These are phyloP conservation scores for Clausena lansium DNA, from an alignment of 345 rosid species.

Conservation along the genomic window DNA sequence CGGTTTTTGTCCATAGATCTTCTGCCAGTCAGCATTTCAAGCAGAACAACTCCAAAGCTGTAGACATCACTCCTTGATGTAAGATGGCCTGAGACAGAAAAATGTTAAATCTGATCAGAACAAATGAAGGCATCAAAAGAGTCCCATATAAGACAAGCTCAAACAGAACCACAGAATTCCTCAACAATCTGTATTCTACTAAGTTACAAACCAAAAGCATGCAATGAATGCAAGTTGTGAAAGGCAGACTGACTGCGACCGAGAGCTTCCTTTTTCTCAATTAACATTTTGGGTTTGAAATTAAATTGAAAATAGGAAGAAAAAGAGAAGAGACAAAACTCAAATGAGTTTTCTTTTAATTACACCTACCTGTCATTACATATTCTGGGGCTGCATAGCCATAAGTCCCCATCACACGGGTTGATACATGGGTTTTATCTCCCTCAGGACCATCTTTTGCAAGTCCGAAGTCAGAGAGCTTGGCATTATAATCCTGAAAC, in stretches of 20 bases:
- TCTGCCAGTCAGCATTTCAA: conserved; percentile 77
- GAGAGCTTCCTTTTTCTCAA: background rate
- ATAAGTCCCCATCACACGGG: conserved; percentile 97
- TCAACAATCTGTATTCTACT: background rate
- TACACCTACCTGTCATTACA: conserved; percentile 88
- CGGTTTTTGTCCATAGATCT: conserved; percentile 82
- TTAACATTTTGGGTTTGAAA: background rate
- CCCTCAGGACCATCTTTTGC: conserved; percentile 99
- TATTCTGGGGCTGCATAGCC: conserved; percentile 99
- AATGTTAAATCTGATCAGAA: background rate
- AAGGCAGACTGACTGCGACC: background rate
- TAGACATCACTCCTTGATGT: conserved; percentile 83
- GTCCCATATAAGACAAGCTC: background rate
- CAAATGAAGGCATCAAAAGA: background rate
- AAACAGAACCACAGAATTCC: background rate
- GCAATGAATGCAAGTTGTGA: background rate
- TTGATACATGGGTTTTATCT: conserved; percentile 96
- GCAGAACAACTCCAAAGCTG: conserved; percentile 82
- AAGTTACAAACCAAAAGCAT: background rate
- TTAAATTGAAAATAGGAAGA: background rate
- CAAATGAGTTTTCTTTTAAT: conserved; percentile 6
- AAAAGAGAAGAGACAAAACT: background rate
- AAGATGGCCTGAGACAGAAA: conserved; percentile 58
- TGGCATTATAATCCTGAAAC: conserved; percentile 87
- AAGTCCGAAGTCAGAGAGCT: conserved; percentile 96